Percentiles rank a stretch among this genome's conserved stretches.
Conservation (phyloP, 148 eudicot genomes). For the Polygonum maritimum region DNA sequence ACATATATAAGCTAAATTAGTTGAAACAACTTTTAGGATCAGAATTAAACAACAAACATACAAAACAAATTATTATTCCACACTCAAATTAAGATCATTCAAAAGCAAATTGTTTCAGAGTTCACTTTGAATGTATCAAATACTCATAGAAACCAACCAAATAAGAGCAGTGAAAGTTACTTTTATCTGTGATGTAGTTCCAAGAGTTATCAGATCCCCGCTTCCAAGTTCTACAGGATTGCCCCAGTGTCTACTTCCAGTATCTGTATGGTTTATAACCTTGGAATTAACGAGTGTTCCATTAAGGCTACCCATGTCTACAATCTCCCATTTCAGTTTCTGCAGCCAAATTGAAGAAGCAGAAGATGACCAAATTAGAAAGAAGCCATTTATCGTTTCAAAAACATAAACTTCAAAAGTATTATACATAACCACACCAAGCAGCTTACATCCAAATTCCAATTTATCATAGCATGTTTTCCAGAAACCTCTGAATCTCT, state of each 20-base stretch:
- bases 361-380: neutral
- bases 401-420: neutral
- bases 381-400: neutral
- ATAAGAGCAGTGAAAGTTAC: constrained; percentile 28
- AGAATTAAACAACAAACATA: neutral
- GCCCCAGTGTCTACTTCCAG: constrained; percentile 89
- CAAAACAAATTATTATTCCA: neutral
- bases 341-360: constrained; percentile 23
- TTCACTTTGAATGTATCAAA: neutral
- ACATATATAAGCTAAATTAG: neutral
- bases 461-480: constrained; percentile 88
- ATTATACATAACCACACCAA: neutral
- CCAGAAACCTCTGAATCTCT: constrained; percentile 92
- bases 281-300: constrained; percentile 77
- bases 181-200: constrained; percentile 66
- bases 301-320: constrained; percentile 96
- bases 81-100: neutral
- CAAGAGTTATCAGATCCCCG: constrained; percentile 81
- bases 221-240: constrained; percentile 66
- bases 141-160: neutral
- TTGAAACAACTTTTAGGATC: neutral
- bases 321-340: constrained; percentile 92
- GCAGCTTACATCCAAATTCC: constrained; percentile 64
- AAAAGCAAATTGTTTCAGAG: neutral
- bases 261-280: constrained; percentile 54